Evolutionary conservation across 345 rosid genomes (phyloP).

Genomic region (Bretschneidera sinensis): DNA sequence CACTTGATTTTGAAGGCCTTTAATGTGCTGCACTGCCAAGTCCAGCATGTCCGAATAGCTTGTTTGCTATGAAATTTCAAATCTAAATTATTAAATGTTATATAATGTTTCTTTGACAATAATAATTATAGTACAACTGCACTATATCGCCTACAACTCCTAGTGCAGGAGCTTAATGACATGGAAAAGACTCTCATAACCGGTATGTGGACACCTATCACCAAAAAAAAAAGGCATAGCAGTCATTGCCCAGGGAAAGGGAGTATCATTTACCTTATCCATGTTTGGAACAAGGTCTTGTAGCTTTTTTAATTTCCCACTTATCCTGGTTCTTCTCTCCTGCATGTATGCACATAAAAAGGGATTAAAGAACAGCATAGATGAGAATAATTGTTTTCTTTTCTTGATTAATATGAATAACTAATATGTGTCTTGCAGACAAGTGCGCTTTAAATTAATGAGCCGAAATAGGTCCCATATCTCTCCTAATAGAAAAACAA

Average conservation of each 20-base stretch:
- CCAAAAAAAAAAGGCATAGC: slow-evolving; percentile 10
- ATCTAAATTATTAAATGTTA: too few species aligned
- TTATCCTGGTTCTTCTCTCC: slow-evolving; percentile 98
- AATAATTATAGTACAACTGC: not conserved
- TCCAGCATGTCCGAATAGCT: slow-evolving; percentile 98
- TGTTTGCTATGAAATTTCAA: slow-evolving; percentile 57
- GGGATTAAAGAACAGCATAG: not conserved
- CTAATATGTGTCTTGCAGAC: too few species aligned
- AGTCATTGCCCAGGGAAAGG: not conserved
- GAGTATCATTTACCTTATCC: slow-evolving; percentile 66
- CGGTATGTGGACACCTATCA: too few species aligned
- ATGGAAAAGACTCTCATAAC: too few species aligned
- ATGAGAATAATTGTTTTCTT: not conserved
- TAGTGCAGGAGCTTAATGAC: too few species aligned
- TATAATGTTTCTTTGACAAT: too few species aligned
- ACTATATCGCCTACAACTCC: not conserved
- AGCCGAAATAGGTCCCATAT: too few species aligned
- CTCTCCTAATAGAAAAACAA: too few species aligned
- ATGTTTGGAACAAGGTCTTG: slow-evolving; percentile 98
- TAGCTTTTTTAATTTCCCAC: slow-evolving; percentile 86
- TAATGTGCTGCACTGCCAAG: slow-evolving; percentile 92
- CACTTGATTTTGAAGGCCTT: slow-evolving; percentile 84
- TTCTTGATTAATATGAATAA: not conserved
- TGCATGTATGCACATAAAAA: slow-evolving; percentile 21
- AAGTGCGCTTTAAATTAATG: too few species aligned